Evolutionary conservation across 805 yeast species (phyloP).

Genomic region (Tetrapisispora fleetii): DNA sequence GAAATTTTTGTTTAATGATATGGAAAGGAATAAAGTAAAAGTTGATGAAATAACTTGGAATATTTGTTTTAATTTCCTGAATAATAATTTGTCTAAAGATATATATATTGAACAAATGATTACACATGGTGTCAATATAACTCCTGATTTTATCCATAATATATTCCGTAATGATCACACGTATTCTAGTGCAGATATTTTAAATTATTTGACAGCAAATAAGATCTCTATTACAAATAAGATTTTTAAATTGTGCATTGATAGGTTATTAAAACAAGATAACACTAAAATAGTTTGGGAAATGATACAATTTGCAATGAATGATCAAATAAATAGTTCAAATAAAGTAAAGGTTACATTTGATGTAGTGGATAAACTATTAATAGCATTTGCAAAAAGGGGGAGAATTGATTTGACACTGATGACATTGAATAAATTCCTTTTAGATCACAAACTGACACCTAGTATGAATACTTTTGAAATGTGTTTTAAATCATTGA

Average conservation of each 20-base stretch:
- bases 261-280: conserved; percentile 20
- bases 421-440: conserved; percentile 28
- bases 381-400: conserved; percentile 23
- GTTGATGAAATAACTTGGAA: conserved; percentile 35
- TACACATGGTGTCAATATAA: conserved; percentile 25
- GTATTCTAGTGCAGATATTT: conserved; percentile 12
- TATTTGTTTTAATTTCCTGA: conserved; percentile 25
- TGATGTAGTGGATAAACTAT: conserved; percentile 22
- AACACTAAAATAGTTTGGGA: conserved; percentile 26
- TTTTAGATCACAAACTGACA: conserved; percentile 14
- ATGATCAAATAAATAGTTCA: conserved; percentile 1
- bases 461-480: conserved; percentile 29
- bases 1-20: conserved; percentile 23
- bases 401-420: conserved; percentile 32
- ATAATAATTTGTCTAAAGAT: conserved; percentile 28
- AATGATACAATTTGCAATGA: conserved; percentile 13
- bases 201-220: conserved; percentile 18
- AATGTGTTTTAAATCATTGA: conserved; percentile 28
- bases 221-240: conserved; percentile 20
- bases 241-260: conserved; percentile 20
- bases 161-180: conserved; percentile 16
- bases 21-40: conserved; percentile 20
- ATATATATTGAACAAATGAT: conserved; percentile 27
- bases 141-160: conserved; percentile 19
- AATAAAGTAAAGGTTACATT: conserved; percentile 6